Conservation (phyloP, 2,329 filamentous ascomycete species). For the Alternaria metachromatica region DNA sequence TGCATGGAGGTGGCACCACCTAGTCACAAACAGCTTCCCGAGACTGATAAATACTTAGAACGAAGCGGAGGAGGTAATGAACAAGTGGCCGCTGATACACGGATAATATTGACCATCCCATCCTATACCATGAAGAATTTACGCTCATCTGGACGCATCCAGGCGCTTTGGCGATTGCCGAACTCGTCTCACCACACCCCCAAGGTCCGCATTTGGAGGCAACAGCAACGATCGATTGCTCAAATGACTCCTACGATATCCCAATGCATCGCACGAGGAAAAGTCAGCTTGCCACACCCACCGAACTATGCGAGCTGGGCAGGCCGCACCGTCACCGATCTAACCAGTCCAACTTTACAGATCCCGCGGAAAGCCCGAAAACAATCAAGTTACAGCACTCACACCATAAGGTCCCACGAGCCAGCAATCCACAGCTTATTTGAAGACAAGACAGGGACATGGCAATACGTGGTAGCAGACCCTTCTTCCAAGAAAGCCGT, state of each 20-base stretch:
- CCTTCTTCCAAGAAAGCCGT: slow-evolving; percentile 56
- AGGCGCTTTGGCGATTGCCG: neutral
- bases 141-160: neutral
- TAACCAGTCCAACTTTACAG: neutral
- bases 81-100: neutral
- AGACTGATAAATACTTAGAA: neutral
- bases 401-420: neutral
- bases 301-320: neutral
- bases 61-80: neutral
- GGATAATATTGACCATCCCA: neutral
- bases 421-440: slow-evolving; percentile 34
- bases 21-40: neutral
- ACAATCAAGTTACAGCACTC: neutral
- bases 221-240: neutral
- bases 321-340: neutral
- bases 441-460: slow-evolving; percentile 58
- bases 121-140: neutral
- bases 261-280: neutral
- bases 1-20: neutral
- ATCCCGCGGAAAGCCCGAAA: neutral
- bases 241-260: neutral
- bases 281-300: neutral
- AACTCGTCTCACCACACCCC: neutral
- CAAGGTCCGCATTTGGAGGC: neutral
- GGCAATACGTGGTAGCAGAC: slow-evolving; percentile 68